Evolutionary conservation across 257 asterid species (phyloP), one percentile per base, ranked within the genome.

Genomic region (Solanum piurae): DNA sequence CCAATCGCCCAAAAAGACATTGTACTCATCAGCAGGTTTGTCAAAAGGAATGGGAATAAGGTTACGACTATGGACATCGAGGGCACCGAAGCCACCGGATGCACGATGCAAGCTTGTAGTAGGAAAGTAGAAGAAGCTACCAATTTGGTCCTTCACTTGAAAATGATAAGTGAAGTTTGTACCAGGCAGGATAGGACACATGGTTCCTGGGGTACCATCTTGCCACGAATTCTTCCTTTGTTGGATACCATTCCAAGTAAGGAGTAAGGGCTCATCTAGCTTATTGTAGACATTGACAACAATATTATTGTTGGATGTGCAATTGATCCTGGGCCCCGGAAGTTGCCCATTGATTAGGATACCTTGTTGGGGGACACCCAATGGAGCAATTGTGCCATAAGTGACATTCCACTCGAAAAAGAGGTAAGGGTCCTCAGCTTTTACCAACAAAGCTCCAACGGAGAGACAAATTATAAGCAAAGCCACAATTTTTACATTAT

Each of bases 91-190:
- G 5, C 86, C 95, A 76, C 95, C 95, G 3, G 92, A 72, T 5
- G 95, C 94, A 20, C 89, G 88, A 3, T 91, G 95, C 33, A 93
- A 46, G 13, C 89, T 92, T 6, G 87, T 88, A 91, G 93, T 88
- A 0, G 95, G 95, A 73, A 83, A 91, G 92, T 93, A 93, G 90
- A 87, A 91, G 62, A 80, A 92, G 79, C 86, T 92, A 13, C 95
- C 95, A 37, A 93, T 93, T 72, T 93, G 95, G 55, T 93, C 95
- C 92, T 93, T 93, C 18, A 93, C 94, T 89, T 93, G 95, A 88
- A 93, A 91, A 2, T 72, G 88, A 23, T 88, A 92, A 25, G 95
- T 93, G 86, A 55, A 93, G 87, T 93, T 93, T 2, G 44, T 83
- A 14, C 95, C 95, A 0, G 95, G 95, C 84, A 58, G 10, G 86